These are phyloP conservation scores for Komagataella pseudopastoris DNA, from an alignment of 805 yeast genomes.

Conservation along the genomic window DNA sequence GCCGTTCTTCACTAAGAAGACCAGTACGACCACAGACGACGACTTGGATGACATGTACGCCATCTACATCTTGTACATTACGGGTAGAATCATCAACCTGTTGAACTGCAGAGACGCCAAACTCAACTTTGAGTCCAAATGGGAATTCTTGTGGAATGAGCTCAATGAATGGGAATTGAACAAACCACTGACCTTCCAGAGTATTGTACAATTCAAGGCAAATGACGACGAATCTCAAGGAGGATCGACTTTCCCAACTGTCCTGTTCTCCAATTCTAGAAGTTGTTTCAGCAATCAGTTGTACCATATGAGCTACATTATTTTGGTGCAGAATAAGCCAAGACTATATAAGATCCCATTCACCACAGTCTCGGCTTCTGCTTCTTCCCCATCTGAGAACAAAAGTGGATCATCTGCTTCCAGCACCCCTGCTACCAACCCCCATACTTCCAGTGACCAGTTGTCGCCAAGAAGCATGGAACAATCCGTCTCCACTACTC, in stretches of 20 bases:
- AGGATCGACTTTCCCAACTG: conserved; percentile 21
- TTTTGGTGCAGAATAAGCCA: conserved; percentile 26
- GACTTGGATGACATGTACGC: conserved; percentile 12
- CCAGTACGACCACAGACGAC: conserved; percentile 3
- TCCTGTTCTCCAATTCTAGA: conserved; percentile 21
- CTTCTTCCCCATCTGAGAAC: background rate
- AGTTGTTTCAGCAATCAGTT: conserved; percentile 24
- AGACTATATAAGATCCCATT: conserved; percentile 15
- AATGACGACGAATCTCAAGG: conserved; percentile 2
- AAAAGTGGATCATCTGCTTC: background rate
- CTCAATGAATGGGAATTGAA: conserved; percentile 22
- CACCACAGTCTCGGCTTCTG: background rate
- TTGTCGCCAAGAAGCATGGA: background rate
- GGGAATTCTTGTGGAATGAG: conserved; percentile 26
- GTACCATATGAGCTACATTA: conserved; percentile 23
- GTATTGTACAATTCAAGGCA: conserved; percentile 14
- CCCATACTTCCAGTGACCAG: background rate
- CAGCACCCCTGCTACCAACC: background rate
- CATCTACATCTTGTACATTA: conserved; percentile 21
- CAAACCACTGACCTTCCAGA: conserved; percentile 21
- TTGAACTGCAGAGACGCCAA: conserved; percentile 13
- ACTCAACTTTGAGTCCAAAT: conserved; percentile 19
- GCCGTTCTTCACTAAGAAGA: background rate
- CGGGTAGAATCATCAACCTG: conserved; percentile 22
- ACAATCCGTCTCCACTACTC: background rate